A percentile compares a stretch with the other conserved stretches of the same genome.
Conservation (phyloP, 805 yeast species). For the Cyberlindnera suaveolens region DNA sequence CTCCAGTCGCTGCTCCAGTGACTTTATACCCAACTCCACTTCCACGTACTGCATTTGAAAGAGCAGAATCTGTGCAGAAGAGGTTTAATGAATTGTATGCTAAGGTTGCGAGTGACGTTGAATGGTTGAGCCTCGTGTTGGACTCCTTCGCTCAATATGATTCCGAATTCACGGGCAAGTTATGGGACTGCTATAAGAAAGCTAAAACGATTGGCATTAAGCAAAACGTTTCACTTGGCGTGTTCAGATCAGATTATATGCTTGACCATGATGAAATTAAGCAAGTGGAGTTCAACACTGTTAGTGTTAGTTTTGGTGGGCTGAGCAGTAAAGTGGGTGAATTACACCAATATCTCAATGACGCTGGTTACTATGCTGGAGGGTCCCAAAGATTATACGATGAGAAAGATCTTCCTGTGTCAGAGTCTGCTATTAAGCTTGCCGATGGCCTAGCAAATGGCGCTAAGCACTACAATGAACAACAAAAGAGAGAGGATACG, state of each 20-base stretch:
- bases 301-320: conserved; percentile 93
- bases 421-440: conserved; percentile 55
- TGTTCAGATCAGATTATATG: conserved; percentile 90
- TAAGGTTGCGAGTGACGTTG: conserved; percentile 47
- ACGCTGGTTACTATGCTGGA: conserved; percentile 46
- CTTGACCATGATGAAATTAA: conserved; percentile 52
- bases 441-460: conserved; percentile 70
- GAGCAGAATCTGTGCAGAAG: conserved; percentile 61
- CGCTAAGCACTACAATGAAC: conserved; percentile 45
- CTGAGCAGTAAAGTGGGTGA: conserved; percentile 74
- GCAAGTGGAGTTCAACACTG: conserved; percentile 95
- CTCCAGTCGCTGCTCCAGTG: conserved; percentile 68
- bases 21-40: conserved; percentile 90
- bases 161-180: conserved; percentile 72
- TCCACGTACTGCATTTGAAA: conserved; percentile 58
- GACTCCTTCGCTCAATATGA: conserved; percentile 53
- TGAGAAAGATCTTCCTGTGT: conserved; percentile 50
- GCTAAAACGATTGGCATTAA: conserved; percentile 43
- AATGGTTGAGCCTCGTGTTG: conserved; percentile 59
- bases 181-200: conserved; percentile 53
- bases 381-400: conserved; percentile 37
- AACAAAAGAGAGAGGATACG: conserved; percentile 29
- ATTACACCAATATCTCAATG: conserved; percentile 63
- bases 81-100: conserved; percentile 72
- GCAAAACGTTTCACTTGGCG: conserved; percentile 71